A percentile compares a stretch with the other conserved stretches of the same genome.
Evolutionary conservation across 345 rosid species (phyloP).

Genomic region (Dimocarpus longan): DNA sequence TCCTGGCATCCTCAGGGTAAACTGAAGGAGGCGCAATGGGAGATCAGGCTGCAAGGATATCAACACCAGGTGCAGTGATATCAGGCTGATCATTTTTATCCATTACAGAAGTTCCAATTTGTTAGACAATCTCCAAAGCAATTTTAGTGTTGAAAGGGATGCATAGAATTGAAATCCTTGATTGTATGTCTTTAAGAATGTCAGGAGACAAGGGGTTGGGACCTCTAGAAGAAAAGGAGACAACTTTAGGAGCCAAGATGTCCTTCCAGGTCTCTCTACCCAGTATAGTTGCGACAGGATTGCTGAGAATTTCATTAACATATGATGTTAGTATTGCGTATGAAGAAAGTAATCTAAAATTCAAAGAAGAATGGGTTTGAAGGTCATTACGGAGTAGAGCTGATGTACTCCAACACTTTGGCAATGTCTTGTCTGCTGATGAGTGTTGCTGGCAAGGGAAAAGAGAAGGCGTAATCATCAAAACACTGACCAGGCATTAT

Average conservation of each 20-base stretch:
- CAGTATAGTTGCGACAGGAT: conserved; percentile 15
- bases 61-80: conserved; percentile 30
- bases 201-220: conserved; percentile 23
- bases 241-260: conserved; percentile 29
- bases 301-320: conserved; percentile 2
- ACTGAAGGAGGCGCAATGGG: neutral
- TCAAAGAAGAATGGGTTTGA: neutral
- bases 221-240: conserved; percentile 32
- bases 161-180: neutral
- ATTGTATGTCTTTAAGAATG: conserved; percentile 9
- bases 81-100: conserved; percentile 18
- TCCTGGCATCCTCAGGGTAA: conserved; percentile 12
- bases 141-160: too few species aligned
- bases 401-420: neutral
- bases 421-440: neutral
- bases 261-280: conserved; percentile 6
- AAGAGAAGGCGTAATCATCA: neutral
- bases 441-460: neutral
- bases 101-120: too few species aligned
- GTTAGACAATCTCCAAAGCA: neutral
- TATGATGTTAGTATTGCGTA: neutral
- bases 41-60: conserved; percentile 33
- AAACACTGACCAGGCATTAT: neutral
- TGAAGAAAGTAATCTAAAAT: neutral
- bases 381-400: neutral